These are phyloP conservation scores for Chrysanthemum lavandulifolium DNA, from an alignment of 129 eudicot species.

Conservation along the genomic window DNA sequence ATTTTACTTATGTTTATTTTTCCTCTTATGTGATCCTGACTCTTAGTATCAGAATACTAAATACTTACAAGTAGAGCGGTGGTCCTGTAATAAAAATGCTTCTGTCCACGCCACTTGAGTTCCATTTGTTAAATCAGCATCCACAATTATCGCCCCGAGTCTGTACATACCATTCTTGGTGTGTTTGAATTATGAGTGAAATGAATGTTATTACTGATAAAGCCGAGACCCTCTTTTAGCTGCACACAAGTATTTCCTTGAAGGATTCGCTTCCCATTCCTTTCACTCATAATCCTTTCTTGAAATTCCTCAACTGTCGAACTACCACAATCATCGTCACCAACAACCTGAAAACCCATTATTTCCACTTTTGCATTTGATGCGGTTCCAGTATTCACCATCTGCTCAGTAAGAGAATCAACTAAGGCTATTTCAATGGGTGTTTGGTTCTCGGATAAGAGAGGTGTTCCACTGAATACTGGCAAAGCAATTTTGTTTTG, in stretches of 20 bases:
- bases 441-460: slow-evolving; percentile 36
- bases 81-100: slow-evolving; percentile 45
- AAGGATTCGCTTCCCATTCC: slow-evolving; percentile 48
- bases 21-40: no score
- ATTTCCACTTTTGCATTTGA: slow-evolving; percentile 51
- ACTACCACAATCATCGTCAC: slow-evolving; percentile 39
- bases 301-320: slow-evolving; percentile 45
- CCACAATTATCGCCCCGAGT: slow-evolving; percentile 43
- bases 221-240: slow-evolving; percentile 48
- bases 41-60: neutral
- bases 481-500: slow-evolving; percentile 23
- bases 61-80: slow-evolving; percentile 43
- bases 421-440: slow-evolving; percentile 41
- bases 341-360: slow-evolving; percentile 38
- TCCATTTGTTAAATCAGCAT: slow-evolving; percentile 16
- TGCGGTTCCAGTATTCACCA: slow-evolving; percentile 48
- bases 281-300: slow-evolving; percentile 35
- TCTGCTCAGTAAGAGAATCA: slow-evolving; percentile 40
- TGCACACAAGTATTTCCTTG: slow-evolving; percentile 36
- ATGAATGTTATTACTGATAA: slow-evolving; percentile 21
- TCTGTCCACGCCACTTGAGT: slow-evolving; percentile 58
- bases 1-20: no score
- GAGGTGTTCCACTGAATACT: slow-evolving; percentile 44
- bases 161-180: slow-evolving; percentile 43
- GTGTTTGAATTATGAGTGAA: slow-evolving; percentile 41